These are phyloP conservation scores for Penicillium tannophilum DNA, from an alignment of 495 filamentous ascomycete genomes.

Conservation along the genomic window DNA sequence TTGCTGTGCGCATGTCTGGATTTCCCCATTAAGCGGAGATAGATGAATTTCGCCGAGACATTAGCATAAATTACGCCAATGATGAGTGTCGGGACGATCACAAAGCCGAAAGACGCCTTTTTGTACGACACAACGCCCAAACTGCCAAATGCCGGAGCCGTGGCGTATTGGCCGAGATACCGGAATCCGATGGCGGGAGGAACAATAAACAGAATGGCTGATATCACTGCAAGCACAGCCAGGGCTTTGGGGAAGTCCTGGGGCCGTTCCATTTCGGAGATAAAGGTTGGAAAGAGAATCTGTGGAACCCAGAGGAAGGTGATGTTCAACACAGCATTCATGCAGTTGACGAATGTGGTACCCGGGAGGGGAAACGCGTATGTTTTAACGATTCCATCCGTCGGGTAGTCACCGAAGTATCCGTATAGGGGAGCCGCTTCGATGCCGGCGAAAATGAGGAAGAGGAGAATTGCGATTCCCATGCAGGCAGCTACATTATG, in stretches of 20 bases:
- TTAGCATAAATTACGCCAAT: conserved; percentile 56
- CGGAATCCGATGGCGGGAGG: conserved; percentile 55
- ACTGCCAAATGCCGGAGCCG: conserved; percentile 53
- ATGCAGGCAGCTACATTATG: conserved; percentile 38
- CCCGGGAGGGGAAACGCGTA: conserved; percentile 49
- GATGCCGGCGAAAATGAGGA: conserved; percentile 48
- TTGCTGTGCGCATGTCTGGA: conserved; percentile 51
- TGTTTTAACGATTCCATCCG: conserved; percentile 39
- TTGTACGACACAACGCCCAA: conserved; percentile 49
- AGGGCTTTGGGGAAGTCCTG: conserved; percentile 58
- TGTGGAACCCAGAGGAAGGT: conserved; percentile 51
- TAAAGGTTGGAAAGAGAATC: conserved; percentile 59
- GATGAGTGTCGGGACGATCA: conserved; percentile 51
- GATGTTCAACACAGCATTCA: conserved; percentile 52
- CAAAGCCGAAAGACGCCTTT: conserved; percentile 48
- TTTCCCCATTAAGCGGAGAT: conserved; percentile 47
- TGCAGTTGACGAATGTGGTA: conserved; percentile 46
- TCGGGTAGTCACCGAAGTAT: conserved; percentile 36
- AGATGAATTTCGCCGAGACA: conserved; percentile 54
- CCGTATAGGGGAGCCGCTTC: conserved; percentile 39
- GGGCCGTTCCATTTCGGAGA: conserved; percentile 59
- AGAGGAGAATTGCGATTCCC: conserved; percentile 48
- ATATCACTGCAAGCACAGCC: conserved; percentile 49
- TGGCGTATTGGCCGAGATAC: conserved; percentile 52
- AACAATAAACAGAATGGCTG: conserved; percentile 54